Evolutionary conservation across 2,329 filamentous ascomycete genomes (phyloP), one percentile per base, ranked within the genome.

Genomic region (Cladophialophora carrionii): DNA sequence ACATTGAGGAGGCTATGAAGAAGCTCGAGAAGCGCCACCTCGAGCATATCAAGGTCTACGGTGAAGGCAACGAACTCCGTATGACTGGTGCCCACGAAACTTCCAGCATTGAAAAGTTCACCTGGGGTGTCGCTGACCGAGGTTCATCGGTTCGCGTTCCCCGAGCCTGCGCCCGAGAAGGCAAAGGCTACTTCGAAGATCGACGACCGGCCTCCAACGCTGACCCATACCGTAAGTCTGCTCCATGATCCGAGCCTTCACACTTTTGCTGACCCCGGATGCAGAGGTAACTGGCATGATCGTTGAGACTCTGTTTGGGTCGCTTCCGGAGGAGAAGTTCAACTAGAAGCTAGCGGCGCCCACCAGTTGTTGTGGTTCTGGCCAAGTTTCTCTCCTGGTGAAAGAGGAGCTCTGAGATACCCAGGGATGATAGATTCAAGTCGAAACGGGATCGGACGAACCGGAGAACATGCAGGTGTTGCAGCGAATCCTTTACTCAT

Each of bases 51-150:
- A 88, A 89, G 72, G 92, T 96, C 72, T 96, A 96, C 78, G 92
- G 95, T 76, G 91, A 96, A 84, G 94, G 93, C 79, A 99, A 99
- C 84, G 92, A 95, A 73, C 86, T 90, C 73, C 93, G 95, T 76
- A 90, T 98, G 74, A 98, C 94, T 60, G 95, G 95, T 73, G 85
- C 86, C 71, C 92, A 97, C 82, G 95, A 99, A 88, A 99, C 95
- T 10, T 93, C 93, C 54, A 87, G 85, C 73, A 97, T 96, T 76
- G 94, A 99, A 77, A 86, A 90, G 78, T 99, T 99, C 87, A 88
- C 87, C 73, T 98, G 89, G 80, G 94, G 95, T 76, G 89, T 98
- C 68, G 95, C 95, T 79, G 94, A 98, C 88, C 92, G 95, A 81
- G 95, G 94, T 75, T 89, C 91, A 65, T 96, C 90, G 46, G 93